Percentiles rank a stretch among this genome's conserved stretches.
Evolutionary conservation across 148 eudicot genomes (phyloP).

Genomic region (Beta vulgaris): DNA sequence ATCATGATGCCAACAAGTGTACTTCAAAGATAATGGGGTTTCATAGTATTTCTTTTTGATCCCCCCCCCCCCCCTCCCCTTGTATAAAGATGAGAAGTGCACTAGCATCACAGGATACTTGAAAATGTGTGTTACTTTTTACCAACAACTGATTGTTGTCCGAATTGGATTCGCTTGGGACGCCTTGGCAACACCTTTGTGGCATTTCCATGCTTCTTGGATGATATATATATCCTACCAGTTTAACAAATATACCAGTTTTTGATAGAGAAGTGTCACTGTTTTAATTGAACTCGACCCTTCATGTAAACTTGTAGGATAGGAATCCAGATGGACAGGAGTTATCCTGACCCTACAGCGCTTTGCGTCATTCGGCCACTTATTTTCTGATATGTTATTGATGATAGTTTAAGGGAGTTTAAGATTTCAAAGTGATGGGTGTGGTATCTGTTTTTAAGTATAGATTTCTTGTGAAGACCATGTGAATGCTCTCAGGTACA

Average conservation of each 20-base stretch:
- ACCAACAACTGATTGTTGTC: not conserved
- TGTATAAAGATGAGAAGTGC: not conserved
- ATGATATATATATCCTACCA: not conserved
- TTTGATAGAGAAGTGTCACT: not conserved
- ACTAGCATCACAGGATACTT: not conserved
- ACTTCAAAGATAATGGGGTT: not conserved
- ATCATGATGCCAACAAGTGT: not conserved
- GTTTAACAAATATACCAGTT: not conserved
- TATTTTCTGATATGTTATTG: not conserved
- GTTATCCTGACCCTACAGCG: not conserved
- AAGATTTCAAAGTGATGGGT: too few species aligned
- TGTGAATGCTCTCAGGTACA: too few species aligned
- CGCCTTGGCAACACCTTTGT: not conserved
- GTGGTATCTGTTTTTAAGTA: too few species aligned
- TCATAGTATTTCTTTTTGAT: not conserved
- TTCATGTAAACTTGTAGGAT: not conserved
- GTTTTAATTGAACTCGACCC: not conserved
- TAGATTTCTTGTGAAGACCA: too few species aligned
- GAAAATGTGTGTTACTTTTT: not conserved
- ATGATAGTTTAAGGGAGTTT: too few species aligned
- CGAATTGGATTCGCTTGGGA: not conserved
- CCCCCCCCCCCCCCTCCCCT: too few species aligned
- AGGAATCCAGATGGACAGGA: not conserved
- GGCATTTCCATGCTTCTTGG: not conserved
- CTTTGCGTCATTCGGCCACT: not conserved